Evolutionary conservation across 2,329 filamentous ascomycete species (phyloP).

Genomic region (Ophiostoma populinum): DNA sequence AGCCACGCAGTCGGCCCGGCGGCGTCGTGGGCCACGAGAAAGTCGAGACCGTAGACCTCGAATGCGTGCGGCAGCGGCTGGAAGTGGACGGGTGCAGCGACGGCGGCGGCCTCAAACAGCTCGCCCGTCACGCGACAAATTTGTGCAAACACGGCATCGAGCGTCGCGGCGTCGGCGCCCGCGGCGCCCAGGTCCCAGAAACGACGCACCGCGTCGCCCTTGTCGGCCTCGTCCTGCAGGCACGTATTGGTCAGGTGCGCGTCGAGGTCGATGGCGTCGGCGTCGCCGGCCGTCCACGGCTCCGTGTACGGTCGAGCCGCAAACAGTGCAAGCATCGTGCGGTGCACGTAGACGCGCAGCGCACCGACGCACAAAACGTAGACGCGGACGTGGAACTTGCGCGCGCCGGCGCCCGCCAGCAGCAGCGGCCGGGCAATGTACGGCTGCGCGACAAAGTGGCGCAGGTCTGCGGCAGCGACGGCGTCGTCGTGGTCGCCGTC

Average conservation of each 20-base stretch:
- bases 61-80: constrained; percentile 78
- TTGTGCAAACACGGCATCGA: constrained; percentile 50
- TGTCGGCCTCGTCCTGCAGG: constrained; percentile 48
- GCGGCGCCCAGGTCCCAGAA: constrained; percentile 50
- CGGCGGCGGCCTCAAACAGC: constrained; percentile 71
- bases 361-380: constrained; percentile 74
- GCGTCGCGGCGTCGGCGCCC: constrained; percentile 15
- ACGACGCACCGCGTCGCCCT: constrained; percentile 38
- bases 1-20: constrained; percentile 42
- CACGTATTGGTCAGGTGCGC: constrained; percentile 92
- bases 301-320: constrained; percentile 55
- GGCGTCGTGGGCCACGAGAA: constrained; percentile 48
- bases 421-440: constrained; percentile 85
- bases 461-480: constrained; percentile 75
- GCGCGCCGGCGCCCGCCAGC: constrained; percentile 38
- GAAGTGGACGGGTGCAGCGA: constrained; percentile 77
- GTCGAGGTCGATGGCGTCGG: constrained; percentile 37
- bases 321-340: constrained; percentile 83
- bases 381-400: constrained; percentile 89
- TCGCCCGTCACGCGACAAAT: constrained; percentile 60
- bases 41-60: constrained; percentile 85
- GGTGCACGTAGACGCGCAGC: constrained; percentile 72
- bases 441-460: constrained; percentile 89
- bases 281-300: constrained; percentile 30
- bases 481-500: constrained; percentile 25